A percentile compares a stretch with the other conserved stretches of the same genome.
Evolutionary conservation across 1,284 basidiomycete genomes (phyloP).

Genomic region (Spongispora temasekensis): DNA sequence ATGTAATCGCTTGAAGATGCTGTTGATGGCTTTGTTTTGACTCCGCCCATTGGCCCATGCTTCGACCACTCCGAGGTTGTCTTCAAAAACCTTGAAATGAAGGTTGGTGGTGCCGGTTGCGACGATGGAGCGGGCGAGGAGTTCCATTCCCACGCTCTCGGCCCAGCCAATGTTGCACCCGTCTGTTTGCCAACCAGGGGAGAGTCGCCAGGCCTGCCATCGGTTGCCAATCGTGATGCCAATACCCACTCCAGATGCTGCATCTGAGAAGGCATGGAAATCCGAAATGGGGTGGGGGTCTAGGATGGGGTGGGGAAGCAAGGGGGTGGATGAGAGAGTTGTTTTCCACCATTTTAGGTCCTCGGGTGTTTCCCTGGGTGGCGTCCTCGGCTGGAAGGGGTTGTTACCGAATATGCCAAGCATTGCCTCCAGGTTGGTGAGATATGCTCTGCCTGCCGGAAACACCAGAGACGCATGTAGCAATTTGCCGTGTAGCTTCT

Average conservation of each 20-base stretch:
- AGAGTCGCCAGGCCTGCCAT: neutral
- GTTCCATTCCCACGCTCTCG: too few relatives aligned
- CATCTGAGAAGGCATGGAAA: neutral
- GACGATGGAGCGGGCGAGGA: neutral
- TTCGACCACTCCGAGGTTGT: neutral
- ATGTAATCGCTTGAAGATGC: too few relatives aligned
- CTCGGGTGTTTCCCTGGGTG: too few relatives aligned
- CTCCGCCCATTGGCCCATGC: too few relatives aligned
- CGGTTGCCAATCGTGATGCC: neutral
- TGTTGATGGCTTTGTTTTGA: constrained; percentile 8
- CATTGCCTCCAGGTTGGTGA: too few relatives aligned
- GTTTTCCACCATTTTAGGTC: too few relatives aligned
- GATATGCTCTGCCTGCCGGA: neutral
- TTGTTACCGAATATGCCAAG: too few relatives aligned
- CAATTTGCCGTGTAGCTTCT: neutral
- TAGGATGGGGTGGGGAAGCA: neutral
- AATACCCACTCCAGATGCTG: neutral
- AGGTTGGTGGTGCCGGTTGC: neutral
- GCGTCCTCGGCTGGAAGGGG: too few relatives aligned
- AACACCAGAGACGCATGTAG: neutral
- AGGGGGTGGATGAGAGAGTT: neutral
- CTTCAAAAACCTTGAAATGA: neutral
- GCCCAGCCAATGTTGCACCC: too few relatives aligned
- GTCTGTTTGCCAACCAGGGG: neutral
- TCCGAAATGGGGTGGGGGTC: neutral